Evolutionary conservation across 352 stramenopile genomes (phyloP).

Genomic region (Phytopythium aichiense): DNA sequence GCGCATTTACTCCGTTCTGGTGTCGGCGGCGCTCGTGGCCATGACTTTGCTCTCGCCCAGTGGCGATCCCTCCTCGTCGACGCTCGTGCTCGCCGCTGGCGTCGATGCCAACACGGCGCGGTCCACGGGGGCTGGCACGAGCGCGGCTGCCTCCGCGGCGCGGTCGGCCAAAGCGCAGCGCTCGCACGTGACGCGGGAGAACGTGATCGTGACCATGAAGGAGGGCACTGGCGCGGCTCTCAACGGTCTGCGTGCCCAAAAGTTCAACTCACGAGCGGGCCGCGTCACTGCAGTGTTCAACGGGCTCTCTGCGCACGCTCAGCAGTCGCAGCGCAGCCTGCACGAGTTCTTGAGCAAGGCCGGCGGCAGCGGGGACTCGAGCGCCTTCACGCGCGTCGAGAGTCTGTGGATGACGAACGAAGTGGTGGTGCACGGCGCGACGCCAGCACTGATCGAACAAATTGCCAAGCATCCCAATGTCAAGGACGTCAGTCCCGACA

Average conservation of each 20-base stretch:
- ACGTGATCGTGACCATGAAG: conserved; percentile 57
- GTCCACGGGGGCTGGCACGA: neutral
- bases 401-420: conserved; percentile 71
- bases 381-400: conserved; percentile 20
- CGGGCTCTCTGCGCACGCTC: conserved; percentile 29
- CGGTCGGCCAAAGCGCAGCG: conserved; percentile 13
- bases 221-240: conserved; percentile 23
- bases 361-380: conserved; percentile 1
- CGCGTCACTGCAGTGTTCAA: conserved; percentile 27
- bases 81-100: conserved; percentile 2
- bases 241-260: conserved; percentile 22
- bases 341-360: conserved; percentile 21
- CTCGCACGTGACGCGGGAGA: conserved; percentile 24
- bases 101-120: neutral
- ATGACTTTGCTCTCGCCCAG: conserved; percentile 1
- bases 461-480: conserved; percentile 35
- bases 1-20: conserved; percentile 16
- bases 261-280: conserved; percentile 29
- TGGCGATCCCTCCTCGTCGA: neutral
- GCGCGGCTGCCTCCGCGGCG: neutral
- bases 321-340: conserved; percentile 28
- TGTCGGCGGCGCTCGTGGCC: conserved; percentile 15
- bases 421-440: conserved; percentile 44
- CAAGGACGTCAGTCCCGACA: conserved; percentile 31
- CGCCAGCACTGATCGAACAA: conserved; percentile 37